Conservation (phyloP, 257 asterid species). For the Apocynum venetum region DNA sequence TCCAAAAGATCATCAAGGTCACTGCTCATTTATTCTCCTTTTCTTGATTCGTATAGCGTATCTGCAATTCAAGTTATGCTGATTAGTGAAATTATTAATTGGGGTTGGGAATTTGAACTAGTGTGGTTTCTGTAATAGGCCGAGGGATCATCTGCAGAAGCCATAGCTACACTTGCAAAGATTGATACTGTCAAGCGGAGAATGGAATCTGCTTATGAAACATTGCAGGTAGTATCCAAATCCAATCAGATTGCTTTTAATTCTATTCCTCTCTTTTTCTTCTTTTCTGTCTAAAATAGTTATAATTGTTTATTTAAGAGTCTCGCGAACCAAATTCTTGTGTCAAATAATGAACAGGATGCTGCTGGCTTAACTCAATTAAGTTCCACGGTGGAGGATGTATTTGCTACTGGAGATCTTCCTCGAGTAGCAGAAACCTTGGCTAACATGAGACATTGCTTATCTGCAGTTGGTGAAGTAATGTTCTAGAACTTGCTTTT, state of each 20-base stretch:
- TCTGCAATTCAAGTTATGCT: background rate
- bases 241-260: background rate
- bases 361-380: constrained; percentile 97
- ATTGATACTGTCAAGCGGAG: constrained; percentile 93
- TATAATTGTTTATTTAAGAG: background rate
- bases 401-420: constrained; percentile 96
- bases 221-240: constrained; percentile 62
- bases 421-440: constrained; percentile 95
- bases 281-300: background rate
- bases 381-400: constrained; percentile 98
- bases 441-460: constrained; percentile 96
- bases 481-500: constrained; percentile 5
- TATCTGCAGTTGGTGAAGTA: constrained; percentile 99
- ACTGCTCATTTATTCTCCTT: background rate
- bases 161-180: constrained; percentile 81
- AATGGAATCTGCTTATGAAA: constrained; percentile 97
- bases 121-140: constrained; percentile 46
- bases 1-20: constrained; percentile 79
- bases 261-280: background rate
- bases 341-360: constrained; percentile 51
- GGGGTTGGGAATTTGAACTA: background rate
- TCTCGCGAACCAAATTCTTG: constrained; percentile 16
- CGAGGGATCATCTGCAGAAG: constrained; percentile 95
- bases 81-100: background rate
- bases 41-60: background rate